phyloP scores from a whole-genome alignment of 306 rosid genomes.

The Amphicarpaea edgeworthii region DNA sequence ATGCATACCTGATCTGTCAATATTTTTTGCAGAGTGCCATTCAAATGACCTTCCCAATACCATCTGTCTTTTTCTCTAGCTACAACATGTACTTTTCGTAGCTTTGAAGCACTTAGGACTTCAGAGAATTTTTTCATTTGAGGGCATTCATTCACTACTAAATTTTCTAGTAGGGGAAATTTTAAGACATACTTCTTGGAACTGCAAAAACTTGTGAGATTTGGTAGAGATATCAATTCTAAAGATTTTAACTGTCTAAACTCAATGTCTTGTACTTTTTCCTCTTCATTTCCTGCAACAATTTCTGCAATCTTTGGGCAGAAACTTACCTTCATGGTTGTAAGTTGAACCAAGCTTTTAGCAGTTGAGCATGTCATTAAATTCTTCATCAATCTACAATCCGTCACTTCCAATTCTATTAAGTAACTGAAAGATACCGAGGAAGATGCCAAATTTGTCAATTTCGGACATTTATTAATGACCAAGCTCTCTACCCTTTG shows the following conservation, averaged over 20 bases:
- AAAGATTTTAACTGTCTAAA: constrained; percentile 14
- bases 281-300: constrained; percentile 2
- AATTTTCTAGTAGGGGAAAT: constrained; percentile 7
- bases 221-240: constrained; percentile 12
- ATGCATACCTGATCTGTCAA: not conserved
- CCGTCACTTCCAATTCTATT: constrained; percentile 18
- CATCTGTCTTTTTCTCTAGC: not conserved
- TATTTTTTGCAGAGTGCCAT: not conserved
- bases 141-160: not conserved
- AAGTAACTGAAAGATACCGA: constrained; percentile 5
- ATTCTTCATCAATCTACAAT: not conserved
- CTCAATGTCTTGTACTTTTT: not conserved
- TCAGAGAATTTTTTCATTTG: not conserved
- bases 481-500: constrained; percentile 20
- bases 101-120: not conserved
- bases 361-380: constrained; percentile 39
- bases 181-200: not conserved
- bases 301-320: constrained; percentile 19
- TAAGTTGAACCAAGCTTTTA: constrained; percentile 24
- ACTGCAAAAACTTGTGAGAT: constrained; percentile 8
- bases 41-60: constrained; percentile 35
- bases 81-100: constrained; percentile 9
- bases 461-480: not conserved
- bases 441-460: not conserved
- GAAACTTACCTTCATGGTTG: not conserved